Percentiles rank a stretch among this genome's conserved stretches.
Evolutionary conservation across 805 yeast species (phyloP).

Genomic region (Yarrowia sp.): DNA sequence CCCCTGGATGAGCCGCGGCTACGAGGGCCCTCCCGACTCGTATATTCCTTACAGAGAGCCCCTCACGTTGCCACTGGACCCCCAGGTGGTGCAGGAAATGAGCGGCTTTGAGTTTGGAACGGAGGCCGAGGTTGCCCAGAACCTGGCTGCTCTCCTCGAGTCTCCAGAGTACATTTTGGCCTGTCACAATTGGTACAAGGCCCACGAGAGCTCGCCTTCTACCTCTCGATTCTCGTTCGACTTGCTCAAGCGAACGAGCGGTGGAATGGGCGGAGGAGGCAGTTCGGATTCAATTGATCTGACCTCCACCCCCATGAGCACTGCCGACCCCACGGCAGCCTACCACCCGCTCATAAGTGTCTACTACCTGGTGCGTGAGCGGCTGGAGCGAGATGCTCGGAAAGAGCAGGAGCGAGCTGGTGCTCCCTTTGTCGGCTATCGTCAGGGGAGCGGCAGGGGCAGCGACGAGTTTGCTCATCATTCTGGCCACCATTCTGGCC

Average conservation of each 20-base stretch:
- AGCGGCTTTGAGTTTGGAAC: slow-evolving; percentile 74
- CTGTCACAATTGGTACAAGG: slow-evolving; percentile 57
- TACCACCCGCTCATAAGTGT: slow-evolving; percentile 87
- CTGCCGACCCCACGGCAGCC: slow-evolving; percentile 71
- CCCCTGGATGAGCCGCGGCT: slow-evolving; percentile 94
- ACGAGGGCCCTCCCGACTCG: slow-evolving; percentile 63
- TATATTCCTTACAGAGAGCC: slow-evolving; percentile 80
- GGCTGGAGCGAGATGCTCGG: slow-evolving; percentile 57
- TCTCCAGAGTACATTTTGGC: slow-evolving; percentile 66
- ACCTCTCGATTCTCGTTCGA: slow-evolving; percentile 25
- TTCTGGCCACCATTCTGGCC: neutral
- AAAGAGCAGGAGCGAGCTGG: neutral
- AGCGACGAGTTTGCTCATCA: neutral
- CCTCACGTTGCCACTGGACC: slow-evolving; percentile 62
- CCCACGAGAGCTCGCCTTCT: neutral
- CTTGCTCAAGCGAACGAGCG: slow-evolving; percentile 25
- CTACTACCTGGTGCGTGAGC: slow-evolving; percentile 82
- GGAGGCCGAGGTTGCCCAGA: slow-evolving; percentile 54
- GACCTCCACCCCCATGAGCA: slow-evolving; percentile 3
- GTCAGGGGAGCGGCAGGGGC: neutral
- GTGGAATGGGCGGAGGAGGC: slow-evolving; percentile 4
- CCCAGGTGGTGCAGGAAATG: slow-evolving; percentile 66
- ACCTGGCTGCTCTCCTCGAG: slow-evolving; percentile 54
- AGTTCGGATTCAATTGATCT: neutral
- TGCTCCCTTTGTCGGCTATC: neutral